Base-by-base conservation (phyloP, 805 yeast genomes). In the Yueomyces sp. region DNA sequence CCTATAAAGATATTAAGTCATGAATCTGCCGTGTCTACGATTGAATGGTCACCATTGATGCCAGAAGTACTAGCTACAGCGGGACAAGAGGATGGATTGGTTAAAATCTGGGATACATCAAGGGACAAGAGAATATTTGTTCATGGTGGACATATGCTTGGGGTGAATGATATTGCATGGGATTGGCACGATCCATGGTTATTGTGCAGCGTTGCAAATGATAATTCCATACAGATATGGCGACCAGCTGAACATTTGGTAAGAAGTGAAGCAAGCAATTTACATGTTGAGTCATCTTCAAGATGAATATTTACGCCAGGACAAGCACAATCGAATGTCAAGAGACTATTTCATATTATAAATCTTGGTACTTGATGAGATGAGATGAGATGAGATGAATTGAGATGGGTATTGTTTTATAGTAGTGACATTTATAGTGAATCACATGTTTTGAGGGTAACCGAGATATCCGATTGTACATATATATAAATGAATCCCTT, bases 211-310 rank as follows among this genome's bases (percentile, higher is more conserved):
- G 90, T 83, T 4, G 77, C 85, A 0, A 86, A 82, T 53, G 96
- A 88, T 55, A 88, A 88, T 56, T 75, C 88, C 1, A 64, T 87
- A n/a, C 96, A 88, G 48, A 60, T 87, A 2, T 88, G 95, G 94
- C 76, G 72, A 52, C 94, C 95, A 1, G 59, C 72, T 2, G 52
- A 47, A 34, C 52, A 60, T 33, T 42, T 66, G 28, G 63, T 73
- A 5, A 19, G 19, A 19, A 19, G 19, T 19, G 19, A 19, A 19
- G 19, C 19, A 19, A 19, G 19, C 19, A 19, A 19, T 19, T 19
- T 19, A 19, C 19, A 19, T 19, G 19, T 19, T 19, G 19, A 19
- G 19, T 19, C 19, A 19, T 19, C 19, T 1, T 19, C 19, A 19
- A 19, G 19, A 19, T 19, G 19, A 19, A 19, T 19, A 19, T 19